Base-by-base conservation (phyloP, 2,329 filamentous ascomycete genomes). In the Pezicula radicicola region DNA sequence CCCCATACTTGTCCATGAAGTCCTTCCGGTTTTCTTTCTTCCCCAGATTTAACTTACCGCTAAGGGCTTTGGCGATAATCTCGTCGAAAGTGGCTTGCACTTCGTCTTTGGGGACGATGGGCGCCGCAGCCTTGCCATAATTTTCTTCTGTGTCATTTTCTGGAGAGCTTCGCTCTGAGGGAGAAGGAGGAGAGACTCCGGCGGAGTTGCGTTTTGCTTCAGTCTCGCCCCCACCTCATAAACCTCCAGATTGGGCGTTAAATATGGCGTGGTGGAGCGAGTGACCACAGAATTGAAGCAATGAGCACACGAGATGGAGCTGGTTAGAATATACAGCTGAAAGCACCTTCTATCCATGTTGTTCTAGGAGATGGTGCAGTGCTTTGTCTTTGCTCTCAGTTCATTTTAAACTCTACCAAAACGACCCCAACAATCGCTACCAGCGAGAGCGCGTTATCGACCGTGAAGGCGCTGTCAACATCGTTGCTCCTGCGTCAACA, bases 401-500 rank as follows among this genome's bases (percentile, higher is more conserved):
- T n/a, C n/a, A n/a, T n/a, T n/a, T n/a, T n/a, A n/a, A n/a, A n/a
- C n/a, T n/a, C n/a, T n/a, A n/a, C 33, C 33, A 36, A 36, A 36
- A 36, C 33, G 33, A 36, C 33, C 33, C 33, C 33, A 36, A 36
- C 9, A 36, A 36, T 36, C 33, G 9, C 15, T 36, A 36, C 33
- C 33, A 36, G 33, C 33, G 33, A 8, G 9, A 36, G 15, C 33
- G 33, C 8, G 33, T 36, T 27, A 52, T 57, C 7, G 52, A 62
- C 40, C 60, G 63, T 0, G 55, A 57, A 18, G 63, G 64, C 6
- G 53, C 60, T 3, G 56, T 66, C 33, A 59, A 63, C 37, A 57
- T 66, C 58, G 58, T 6, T 66, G 61, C 54, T 57, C 58, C 8
- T 52, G 57, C 27, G 41, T 60, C 15, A 62, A 66, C 21, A 48